Conservation (phyloP, 257 asterid genomes). For the Capsicum rhomboideum region DNA sequence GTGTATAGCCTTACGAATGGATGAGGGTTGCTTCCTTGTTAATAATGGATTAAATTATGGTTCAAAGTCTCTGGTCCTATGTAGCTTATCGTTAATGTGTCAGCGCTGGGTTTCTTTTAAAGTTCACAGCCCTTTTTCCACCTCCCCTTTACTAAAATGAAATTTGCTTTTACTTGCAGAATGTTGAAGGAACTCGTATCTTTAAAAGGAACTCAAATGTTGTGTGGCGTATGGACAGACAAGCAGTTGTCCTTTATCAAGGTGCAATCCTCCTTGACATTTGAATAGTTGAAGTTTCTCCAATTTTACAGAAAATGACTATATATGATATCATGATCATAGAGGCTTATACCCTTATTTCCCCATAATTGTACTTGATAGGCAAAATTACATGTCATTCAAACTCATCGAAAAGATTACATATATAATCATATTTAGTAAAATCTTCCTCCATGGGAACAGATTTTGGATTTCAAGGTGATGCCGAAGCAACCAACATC, state of each 20-base stretch:
- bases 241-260: background rate
- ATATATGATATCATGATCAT: background rate
- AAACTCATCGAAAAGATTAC: background rate
- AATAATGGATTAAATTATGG: background rate
- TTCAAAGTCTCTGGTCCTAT: background rate
- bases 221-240: background rate
- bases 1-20: background rate
- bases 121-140: background rate
- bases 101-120: background rate
- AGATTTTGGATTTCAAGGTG: conserved; percentile 3
- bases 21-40: background rate
- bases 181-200: background rate
- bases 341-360: background rate
- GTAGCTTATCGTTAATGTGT: background rate
- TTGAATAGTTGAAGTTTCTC: background rate
- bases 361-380: background rate
- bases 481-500: conserved; percentile 9
- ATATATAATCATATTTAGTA: background rate
- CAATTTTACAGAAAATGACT: background rate
- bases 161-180: background rate
- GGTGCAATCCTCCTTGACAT: background rate
- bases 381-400: background rate
- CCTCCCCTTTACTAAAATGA: background rate
- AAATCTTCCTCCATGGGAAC: background rate
- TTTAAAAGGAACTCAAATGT: background rate